Conservation (phyloP, 1,284 basidiomycete species). For the Ceratobasidium sp. region DNA sequence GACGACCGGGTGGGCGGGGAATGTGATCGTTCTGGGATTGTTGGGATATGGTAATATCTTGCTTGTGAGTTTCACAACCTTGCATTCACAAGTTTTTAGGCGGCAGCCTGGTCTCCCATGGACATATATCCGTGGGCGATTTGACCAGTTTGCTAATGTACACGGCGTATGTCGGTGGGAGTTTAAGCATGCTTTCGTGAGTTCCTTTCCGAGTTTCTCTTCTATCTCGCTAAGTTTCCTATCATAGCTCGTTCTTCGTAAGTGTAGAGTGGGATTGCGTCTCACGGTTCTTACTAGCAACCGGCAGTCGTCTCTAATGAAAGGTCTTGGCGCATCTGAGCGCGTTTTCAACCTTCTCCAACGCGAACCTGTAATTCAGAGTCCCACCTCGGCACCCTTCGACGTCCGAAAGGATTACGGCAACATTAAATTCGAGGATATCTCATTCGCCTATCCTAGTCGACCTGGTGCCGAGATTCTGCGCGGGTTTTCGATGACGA, state of each 20-base stretch:
- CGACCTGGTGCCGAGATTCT: constrained; percentile 82
- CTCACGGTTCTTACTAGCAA: background rate
- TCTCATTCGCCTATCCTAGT: constrained; percentile 89
- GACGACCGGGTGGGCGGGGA: constrained; percentile 93
- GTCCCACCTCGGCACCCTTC: constrained; percentile 53
- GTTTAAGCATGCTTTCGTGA: constrained; percentile 83
- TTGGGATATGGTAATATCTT: constrained; percentile 83
- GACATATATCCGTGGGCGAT: constrained; percentile 91
- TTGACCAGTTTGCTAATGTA: constrained; percentile 92
- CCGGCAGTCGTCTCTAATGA: constrained; percentile 81
- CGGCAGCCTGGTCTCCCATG: constrained; percentile 88
- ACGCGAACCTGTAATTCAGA: constrained; percentile 77
- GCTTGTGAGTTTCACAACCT: background rate
- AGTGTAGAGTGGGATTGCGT: constrained; percentile 51
- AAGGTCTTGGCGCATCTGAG: constrained; percentile 91
- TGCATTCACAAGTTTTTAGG: constrained; percentile 62
- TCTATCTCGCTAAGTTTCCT: background rate
- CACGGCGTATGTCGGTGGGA: constrained; percentile 89
- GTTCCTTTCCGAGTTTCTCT: constrained; percentile 52
- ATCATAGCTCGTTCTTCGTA: constrained; percentile 69
- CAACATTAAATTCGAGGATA: constrained; percentile 79
- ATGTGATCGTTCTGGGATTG: constrained; percentile 89
- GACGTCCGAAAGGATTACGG: constrained; percentile 65
- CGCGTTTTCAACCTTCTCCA: constrained; percentile 95
- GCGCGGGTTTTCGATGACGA: constrained; percentile 80